Evolutionary conservation across 176 grass and related monocot species (phyloP).

Genomic region (Thalia dealbata): DNA sequence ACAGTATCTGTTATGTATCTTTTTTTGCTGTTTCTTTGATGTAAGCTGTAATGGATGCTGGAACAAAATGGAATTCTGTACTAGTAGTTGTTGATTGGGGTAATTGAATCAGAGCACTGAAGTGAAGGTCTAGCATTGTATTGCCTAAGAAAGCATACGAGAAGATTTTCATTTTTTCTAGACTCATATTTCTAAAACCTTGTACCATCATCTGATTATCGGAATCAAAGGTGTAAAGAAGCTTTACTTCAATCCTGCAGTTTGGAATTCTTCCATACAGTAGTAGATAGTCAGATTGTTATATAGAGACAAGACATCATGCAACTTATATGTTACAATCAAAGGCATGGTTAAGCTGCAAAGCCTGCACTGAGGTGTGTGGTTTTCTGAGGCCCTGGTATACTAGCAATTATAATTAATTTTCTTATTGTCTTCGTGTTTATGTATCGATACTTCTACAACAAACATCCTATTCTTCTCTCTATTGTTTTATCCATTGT

Average conservation of each 20-base stretch:
- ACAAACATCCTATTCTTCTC: background rate
- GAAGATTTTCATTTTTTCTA: background rate
- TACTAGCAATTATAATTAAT: background rate
- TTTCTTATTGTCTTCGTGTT: background rate
- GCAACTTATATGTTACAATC: background rate
- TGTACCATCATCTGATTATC: background rate
- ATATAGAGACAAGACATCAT: background rate
- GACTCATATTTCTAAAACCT: background rate
- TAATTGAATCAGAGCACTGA: background rate
- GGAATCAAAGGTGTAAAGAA: background rate
- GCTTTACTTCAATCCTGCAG: background rate
- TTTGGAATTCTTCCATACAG: background rate
- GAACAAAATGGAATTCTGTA: background rate
- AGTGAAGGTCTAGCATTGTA: background rate
- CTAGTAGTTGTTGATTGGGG: background rate
- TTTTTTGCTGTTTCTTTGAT: background rate
- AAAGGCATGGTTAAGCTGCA: background rate
- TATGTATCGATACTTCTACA: background rate
- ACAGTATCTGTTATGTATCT: no score
- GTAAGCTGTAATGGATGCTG: background rate
- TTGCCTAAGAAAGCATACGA: background rate
- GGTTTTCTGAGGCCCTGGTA: background rate
- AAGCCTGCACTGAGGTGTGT: background rate
- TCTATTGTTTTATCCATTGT: no score
- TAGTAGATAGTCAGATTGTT: background rate